Conservation (phyloP, 148 eudicot species). For the Rhododendron henanense region DNA sequence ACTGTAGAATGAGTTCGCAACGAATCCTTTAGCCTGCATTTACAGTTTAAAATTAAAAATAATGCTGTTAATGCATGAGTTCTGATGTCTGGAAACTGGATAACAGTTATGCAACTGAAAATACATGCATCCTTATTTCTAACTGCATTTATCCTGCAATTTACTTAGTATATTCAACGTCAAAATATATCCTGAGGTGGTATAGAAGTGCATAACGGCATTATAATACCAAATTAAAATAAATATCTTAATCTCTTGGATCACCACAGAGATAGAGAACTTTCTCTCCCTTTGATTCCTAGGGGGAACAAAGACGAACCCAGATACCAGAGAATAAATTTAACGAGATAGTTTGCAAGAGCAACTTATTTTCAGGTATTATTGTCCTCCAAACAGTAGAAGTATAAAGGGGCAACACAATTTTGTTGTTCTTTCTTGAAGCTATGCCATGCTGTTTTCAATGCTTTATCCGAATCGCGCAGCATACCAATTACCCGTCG, state of each 20-base stretch:
- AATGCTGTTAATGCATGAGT: not conserved
- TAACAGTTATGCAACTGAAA: not conserved
- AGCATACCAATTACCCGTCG: not conserved
- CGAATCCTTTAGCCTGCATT: slow-evolving; percentile 96
- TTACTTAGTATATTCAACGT: not conserved
- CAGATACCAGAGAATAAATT: not conserved
- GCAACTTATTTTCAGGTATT: not conserved
- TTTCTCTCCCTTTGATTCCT: not conserved
- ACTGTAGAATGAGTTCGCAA: slow-evolving; percentile 83
- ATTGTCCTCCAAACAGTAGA: not conserved
- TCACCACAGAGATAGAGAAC: not conserved
- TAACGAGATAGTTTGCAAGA: not conserved
- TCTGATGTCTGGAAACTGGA: not conserved
- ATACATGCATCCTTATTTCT: not conserved
- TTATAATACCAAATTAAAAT: not conserved
- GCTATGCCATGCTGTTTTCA: not conserved
- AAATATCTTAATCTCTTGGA: not conserved
- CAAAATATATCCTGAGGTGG: not conserved
- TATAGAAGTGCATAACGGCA: not conserved
- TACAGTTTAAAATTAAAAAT: slow-evolving; percentile 4
- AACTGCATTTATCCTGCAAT: not conserved
- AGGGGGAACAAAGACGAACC: not conserved
- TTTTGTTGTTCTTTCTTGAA: not conserved
- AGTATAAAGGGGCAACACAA: not conserved
- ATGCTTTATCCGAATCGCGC: not conserved